These are phyloP conservation scores for Fusarium denticulatum DNA, from an alignment of 2,329 filamentous ascomycete genomes.

Conservation along the genomic window DNA sequence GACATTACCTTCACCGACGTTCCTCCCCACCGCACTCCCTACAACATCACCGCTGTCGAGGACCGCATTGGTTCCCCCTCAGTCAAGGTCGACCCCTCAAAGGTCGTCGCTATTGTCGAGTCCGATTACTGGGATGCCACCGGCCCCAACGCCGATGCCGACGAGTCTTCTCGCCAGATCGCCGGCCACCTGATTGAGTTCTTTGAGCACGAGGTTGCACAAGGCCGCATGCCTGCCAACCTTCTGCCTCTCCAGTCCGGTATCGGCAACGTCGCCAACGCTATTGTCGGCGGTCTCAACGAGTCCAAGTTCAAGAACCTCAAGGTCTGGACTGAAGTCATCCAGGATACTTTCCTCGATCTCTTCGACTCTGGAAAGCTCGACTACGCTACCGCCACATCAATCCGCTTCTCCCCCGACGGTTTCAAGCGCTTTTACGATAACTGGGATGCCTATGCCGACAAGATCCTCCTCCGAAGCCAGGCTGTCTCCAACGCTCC, in stretches of 20 bases:
- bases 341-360: slow-evolving; percentile 92
- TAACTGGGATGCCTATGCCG: slow-evolving; percentile 81
- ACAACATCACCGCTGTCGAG: slow-evolving; percentile 84
- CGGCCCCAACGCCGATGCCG: slow-evolving; percentile 78
- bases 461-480: slow-evolving; percentile 86
- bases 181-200: slow-evolving; percentile 82
- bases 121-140: slow-evolving; percentile 84
- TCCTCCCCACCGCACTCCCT: slow-evolving; percentile 83
- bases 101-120: slow-evolving; percentile 85
- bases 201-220: slow-evolving; percentile 84
- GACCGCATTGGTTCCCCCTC: slow-evolving; percentile 86
- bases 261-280: slow-evolving; percentile 94
- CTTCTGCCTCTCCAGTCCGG: slow-evolving; percentile 86
- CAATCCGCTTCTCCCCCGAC: slow-evolving; percentile 89
- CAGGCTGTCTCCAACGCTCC: slow-evolving; percentile 90
- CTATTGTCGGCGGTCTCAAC: slow-evolving; percentile 84
- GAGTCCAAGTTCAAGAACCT: slow-evolving; percentile 87
- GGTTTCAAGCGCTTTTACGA: slow-evolving; percentile 93
- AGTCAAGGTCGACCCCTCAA: slow-evolving; percentile 85
- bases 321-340: slow-evolving; percentile 92
- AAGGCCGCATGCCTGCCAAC: slow-evolving; percentile 79
- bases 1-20: slow-evolving; percentile 91
- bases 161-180: slow-evolving; percentile 77
- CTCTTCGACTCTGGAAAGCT: slow-evolving; percentile 89
- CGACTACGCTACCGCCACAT: slow-evolving; percentile 90